phyloP scores from a whole-genome alignment of 495 filamentous ascomycete genomes.

The Penicillium antarcticum region DNA sequence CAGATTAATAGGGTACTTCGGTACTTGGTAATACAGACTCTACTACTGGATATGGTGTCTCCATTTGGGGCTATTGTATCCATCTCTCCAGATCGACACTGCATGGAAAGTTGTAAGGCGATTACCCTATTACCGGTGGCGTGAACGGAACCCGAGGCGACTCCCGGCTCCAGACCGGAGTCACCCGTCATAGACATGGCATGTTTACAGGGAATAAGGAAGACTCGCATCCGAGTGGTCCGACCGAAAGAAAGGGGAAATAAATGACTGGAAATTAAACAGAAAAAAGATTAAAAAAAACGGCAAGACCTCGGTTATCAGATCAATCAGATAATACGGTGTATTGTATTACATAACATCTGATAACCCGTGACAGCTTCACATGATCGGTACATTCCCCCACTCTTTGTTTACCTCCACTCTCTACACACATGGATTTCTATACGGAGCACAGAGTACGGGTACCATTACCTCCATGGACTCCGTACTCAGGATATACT shows the following conservation, averaged over 20 bases:
- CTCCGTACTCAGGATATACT: too few species aligned
- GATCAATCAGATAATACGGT: constrained; percentile 19
- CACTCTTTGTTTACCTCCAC: too few species aligned
- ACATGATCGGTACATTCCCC: too few species aligned
- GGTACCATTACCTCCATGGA: too few species aligned
- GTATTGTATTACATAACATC: neutral
- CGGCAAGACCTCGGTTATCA: constrained; percentile 7
- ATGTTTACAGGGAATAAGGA: neutral
- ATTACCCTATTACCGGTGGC: neutral
- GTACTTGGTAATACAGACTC: neutral
- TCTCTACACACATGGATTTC: too few species aligned
- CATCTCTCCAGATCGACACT: constrained; percentile 23
- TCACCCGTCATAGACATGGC: neutral
- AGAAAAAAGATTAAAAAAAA: neutral
- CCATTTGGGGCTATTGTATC: constrained; percentile 13
- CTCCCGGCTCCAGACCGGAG: neutral
- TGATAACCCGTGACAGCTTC: constrained; percentile 1
- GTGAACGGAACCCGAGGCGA: neutral
- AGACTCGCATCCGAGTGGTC: neutral
- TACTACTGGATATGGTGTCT: constrained; percentile 12
- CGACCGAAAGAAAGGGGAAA: neutral
- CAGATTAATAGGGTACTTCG: neutral
- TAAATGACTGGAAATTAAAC: neutral
- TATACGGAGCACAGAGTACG: too few species aligned
- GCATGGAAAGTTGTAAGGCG: constrained; percentile 9